Evolutionary conservation across 2,329 filamentous ascomycete species (phyloP).

Genomic region (Claviceps arundinis): DNA sequence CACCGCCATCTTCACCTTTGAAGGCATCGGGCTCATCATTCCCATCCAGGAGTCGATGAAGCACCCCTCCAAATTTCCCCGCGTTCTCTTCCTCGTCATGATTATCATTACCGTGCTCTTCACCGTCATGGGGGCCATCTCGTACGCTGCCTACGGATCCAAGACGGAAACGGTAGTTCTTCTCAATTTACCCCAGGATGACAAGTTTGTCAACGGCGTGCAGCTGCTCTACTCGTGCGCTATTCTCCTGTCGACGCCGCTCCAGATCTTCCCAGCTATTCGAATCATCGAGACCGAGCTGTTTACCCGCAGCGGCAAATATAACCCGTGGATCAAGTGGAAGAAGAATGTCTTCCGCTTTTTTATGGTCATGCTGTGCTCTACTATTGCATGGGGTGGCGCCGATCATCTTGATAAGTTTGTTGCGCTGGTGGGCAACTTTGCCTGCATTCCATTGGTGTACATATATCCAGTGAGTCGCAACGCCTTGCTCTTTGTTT

Average conservation of each 20-base stretch:
- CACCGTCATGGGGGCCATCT: conserved; percentile 79
- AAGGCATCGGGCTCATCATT: conserved; percentile 93
- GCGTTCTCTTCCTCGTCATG: conserved; percentile 83
- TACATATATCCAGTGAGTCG: conserved; percentile 89
- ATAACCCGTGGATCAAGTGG: conserved; percentile 98
- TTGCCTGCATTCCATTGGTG: conserved; percentile 92
- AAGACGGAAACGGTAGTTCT: conserved; percentile 93
- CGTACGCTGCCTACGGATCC: conserved; percentile 91
- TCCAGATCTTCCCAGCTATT: conserved; percentile 96
- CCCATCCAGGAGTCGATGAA: conserved; percentile 98
- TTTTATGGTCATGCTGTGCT: conserved; percentile 77
- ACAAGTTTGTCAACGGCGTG: conserved; percentile 87
- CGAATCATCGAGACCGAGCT: conserved; percentile 90
- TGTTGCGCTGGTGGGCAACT: conserved; percentile 88
- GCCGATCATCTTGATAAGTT: conserved; percentile 95
- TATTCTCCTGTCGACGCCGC: conserved; percentile 86
- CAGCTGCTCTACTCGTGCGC: conserved; percentile 96
- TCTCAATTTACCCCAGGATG: conserved; percentile 89
- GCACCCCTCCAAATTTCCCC: conserved; percentile 77
- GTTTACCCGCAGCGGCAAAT: conserved; percentile 89
- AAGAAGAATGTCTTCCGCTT: conserved; percentile 97
- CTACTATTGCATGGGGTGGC: conserved; percentile 79
- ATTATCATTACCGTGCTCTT: conserved; percentile 88
- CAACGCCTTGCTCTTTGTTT: background rate
- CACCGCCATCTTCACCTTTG: conserved; percentile 97